Evolutionary conservation across 2,329 filamentous ascomycete genomes (phyloP).

Genomic region (Fonsecaea pedrosoi): DNA sequence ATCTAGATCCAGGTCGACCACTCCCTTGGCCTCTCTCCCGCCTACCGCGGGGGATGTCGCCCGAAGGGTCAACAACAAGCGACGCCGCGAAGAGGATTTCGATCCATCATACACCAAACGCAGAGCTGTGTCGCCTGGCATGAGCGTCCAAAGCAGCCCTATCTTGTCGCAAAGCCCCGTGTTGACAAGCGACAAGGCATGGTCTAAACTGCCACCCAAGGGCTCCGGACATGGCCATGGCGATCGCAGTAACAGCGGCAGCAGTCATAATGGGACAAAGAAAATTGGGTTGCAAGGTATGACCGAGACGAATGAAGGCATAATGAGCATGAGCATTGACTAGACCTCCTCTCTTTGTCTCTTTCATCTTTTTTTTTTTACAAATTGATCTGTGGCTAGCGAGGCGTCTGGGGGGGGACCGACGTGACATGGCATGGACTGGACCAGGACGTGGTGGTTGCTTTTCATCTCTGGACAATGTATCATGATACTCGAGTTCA

Average conservation of each 20-base stretch:
- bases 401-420: slow-evolving; percentile 15
- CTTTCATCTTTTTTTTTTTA: background rate
- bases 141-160: slow-evolving; percentile 90
- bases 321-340: slow-evolving; percentile 98
- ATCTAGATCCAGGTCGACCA: slow-evolving; percentile 50
- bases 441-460: background rate
- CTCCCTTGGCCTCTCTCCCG: slow-evolving; percentile 47
- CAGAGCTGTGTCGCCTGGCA: slow-evolving; percentile 85
- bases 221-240: slow-evolving; percentile 62
- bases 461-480: slow-evolving; percentile 8
- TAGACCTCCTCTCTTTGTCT: slow-evolving; percentile 49
- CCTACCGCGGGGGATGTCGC: slow-evolving; percentile 75
- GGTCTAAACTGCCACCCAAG: slow-evolving; percentile 70
- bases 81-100: slow-evolving; percentile 89
- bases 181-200: slow-evolving; percentile 69
- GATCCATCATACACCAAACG: slow-evolving; percentile 85
- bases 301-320: slow-evolving; percentile 90
- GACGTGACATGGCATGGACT: slow-evolving; percentile 3
- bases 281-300: slow-evolving; percentile 85
- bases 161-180: slow-evolving; percentile 80
- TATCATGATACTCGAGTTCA: slow-evolving; percentile 4
- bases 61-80: slow-evolving; percentile 78
- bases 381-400: slow-evolving; percentile 14
- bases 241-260: slow-evolving; percentile 55
- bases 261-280: slow-evolving; percentile 54